phyloP scores from a whole-genome alignment of 352 stramenopile species.

The Globisporangium mamillatum region DNA sequence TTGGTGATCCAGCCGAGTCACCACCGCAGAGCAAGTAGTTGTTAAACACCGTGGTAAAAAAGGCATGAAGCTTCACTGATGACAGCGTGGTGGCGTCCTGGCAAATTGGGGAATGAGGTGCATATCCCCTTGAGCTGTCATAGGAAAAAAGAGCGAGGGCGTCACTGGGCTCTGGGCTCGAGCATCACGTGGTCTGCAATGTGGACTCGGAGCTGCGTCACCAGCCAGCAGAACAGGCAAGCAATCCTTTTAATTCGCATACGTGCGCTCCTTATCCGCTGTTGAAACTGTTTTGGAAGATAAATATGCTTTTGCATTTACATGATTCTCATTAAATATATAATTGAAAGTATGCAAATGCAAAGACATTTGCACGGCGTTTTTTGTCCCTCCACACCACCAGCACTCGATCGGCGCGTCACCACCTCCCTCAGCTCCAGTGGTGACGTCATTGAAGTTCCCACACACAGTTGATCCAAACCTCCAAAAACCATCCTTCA shows the following conservation, averaged over 20 bases:
- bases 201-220: not conserved
- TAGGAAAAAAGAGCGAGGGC: not conserved
- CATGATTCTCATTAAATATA: not conserved
- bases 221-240: not conserved
- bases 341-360: not conserved
- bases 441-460: constrained; percentile 24
- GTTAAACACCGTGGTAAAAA: not conserved
- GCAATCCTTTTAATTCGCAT: not conserved
- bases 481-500: not conserved
- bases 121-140: not conserved
- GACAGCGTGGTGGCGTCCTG: not conserved
- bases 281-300: not conserved
- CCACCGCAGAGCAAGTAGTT: not conserved
- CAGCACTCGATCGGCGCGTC: not conserved
- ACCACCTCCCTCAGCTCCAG: not conserved
- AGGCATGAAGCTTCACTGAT: not conserved
- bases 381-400: not conserved
- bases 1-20: constrained; percentile 2
- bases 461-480: not conserved
- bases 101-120: not conserved
- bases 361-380: not conserved
- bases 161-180: not conserved
- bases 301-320: not conserved
- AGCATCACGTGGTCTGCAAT: not conserved
- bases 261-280: not conserved